Evolutionary conservation across 495 filamentous ascomycete genomes (phyloP), one percentile per base, ranked within the genome.

Genomic region (Glarea lozoyensis): DNA sequence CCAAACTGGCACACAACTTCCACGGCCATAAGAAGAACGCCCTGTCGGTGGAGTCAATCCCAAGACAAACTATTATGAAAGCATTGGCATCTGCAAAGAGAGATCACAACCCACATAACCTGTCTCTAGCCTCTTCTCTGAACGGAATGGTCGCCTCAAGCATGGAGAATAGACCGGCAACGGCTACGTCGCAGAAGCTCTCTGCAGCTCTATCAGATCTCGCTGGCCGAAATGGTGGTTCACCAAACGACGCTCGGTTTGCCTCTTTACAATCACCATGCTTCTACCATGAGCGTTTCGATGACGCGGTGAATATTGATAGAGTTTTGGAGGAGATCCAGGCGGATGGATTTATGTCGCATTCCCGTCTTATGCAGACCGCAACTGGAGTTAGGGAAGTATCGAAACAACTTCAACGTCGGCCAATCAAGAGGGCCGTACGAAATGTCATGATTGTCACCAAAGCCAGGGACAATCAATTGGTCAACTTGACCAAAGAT

Each of bases 281-380:
- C 63, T 97, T 90, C 64, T 97, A 95, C 71, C 92, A 98, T 62
- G 82, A 89, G 62, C 76, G 88, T 30, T 97, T 98, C 57, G 92
- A 95, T 45, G 86, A 94, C 58, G 88, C 88, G 6, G 86, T 98
- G 48, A 88, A 98, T 60, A 82, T 96, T 32, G 85, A 93, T 42
- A 93, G 83, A 58, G 88, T 98, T 2, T 71, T 98, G 1, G 92
- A 97, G 60, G 92, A 98, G 65, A 93, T 97, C 35, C 70, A 74
- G 55, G 85, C 83, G 38, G 87, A 95, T 59, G 88, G 95, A 48
- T 88, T 75, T 65, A 77, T 93, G 58, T 93, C 86, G 13, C 93
- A 96, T 62, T 93, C 86, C 2, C 79, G 88, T 19, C 72, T 98
- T 21, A 80, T 97, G 39, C 90, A 94, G 61, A 98, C 93, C 0